Evolutionary conservation across 2,329 filamentous ascomycete genomes (phyloP).

Genomic region (Cladophialophora bantiana): DNA sequence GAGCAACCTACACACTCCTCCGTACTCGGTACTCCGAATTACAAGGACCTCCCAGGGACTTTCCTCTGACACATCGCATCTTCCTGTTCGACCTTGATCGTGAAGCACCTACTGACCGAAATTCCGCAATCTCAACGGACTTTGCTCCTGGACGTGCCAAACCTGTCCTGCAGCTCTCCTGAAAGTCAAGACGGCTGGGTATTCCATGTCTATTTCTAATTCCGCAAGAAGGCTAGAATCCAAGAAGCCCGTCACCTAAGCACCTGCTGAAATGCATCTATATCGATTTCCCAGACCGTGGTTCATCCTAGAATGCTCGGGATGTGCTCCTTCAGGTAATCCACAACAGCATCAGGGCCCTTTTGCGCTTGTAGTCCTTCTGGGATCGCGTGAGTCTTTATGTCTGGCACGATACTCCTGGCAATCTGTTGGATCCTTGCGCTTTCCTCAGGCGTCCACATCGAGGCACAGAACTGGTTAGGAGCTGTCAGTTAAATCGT

Average conservation of each 20-base stretch:
- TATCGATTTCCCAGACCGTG: not conserved
- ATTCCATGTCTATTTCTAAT: not conserved
- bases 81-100: no score
- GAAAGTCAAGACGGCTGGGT: no score
- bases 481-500: conserved; percentile 15
- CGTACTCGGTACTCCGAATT: no score
- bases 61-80: no score
- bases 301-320: conserved; percentile 45
- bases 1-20: no score
- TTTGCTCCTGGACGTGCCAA: no score
- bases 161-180: no score
- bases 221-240: not conserved
- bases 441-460: conserved; percentile 59
- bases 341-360: conserved; percentile 52
- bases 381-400: conserved; percentile 54
- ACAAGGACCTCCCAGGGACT: no score
- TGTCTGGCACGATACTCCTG: conserved; percentile 47
- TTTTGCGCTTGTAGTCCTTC: conserved; percentile 52
- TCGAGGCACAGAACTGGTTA: conserved; percentile 67
- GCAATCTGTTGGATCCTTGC: conserved; percentile 49
- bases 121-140: no score
- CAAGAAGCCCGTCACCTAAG: not conserved
- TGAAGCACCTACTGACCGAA: no score
- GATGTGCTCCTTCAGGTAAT: conserved; percentile 52
- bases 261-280: not conserved